phyloP scores from a whole-genome alignment of 192 early-diverging fungal genomes.

The Coemansia sp. region DNA sequence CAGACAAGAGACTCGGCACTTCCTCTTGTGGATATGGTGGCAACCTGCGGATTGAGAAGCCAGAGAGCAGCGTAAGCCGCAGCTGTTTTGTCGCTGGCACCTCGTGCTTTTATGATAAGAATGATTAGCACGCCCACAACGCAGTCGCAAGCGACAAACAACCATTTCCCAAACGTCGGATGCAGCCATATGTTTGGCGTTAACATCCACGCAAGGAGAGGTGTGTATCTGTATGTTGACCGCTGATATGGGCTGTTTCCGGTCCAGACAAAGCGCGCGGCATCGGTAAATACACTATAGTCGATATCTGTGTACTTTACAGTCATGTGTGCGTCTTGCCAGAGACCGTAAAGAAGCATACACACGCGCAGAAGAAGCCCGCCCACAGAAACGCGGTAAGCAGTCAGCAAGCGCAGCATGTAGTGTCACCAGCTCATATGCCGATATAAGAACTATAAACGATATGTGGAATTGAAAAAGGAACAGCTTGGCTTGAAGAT shows the following conservation, averaged over 20 bases:
- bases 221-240: conserved; percentile 97
- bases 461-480: not conserved
- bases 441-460: not conserved
- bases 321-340: conserved; percentile 81
- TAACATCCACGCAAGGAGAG: conserved; percentile 86
- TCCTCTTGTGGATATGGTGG: conserved; percentile 93
- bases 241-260: conserved; percentile 84
- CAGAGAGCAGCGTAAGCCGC: conserved; percentile 68
- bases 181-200: conserved; percentile 77
- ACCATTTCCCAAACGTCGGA: conserved; percentile 81
- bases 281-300: conserved; percentile 96
- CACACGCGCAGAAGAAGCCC: conserved; percentile 61
- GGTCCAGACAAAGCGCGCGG: conserved; percentile 71
- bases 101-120: conserved; percentile 53
- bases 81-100: conserved; percentile 54
- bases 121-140: conserved; percentile 70
- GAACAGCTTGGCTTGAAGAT: not conserved
- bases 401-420: conserved; percentile 27
- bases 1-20: conserved; percentile 88
- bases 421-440: not conserved
- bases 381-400: conserved; percentile 34
- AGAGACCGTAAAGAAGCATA: conserved; percentile 80
- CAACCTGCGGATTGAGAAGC: conserved; percentile 95
- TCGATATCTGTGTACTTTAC: conserved; percentile 99
- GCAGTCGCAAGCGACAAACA: conserved; percentile 87